A percentile compares a stretch with the other conserved stretches of the same genome.
Conservation (phyloP, 768 basidiomycete species). For the Boletus speciosus region DNA sequence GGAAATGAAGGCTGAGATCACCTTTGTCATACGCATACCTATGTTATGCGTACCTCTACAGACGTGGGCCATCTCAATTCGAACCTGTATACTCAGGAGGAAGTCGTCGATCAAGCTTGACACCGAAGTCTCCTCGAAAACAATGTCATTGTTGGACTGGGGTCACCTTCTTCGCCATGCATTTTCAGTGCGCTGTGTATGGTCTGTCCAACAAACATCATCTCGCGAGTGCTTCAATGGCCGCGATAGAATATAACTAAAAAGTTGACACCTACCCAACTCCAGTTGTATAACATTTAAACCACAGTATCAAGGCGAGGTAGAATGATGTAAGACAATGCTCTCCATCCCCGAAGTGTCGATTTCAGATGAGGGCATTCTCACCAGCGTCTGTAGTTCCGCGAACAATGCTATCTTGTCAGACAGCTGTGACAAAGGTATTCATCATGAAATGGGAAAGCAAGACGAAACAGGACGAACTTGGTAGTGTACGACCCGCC, state of each 20-base stretch:
- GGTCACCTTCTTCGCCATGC: background rate
- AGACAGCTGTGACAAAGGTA: constrained; percentile 31
- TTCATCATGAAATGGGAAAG: background rate
- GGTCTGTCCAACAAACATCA: background rate
- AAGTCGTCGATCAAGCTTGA: background rate
- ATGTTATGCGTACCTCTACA: too few species aligned
- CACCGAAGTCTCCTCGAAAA: background rate
- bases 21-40: background rate
- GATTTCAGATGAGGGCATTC: constrained; percentile 13
- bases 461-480: constrained; percentile 34
- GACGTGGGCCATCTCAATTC: too few species aligned
- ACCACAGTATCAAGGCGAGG: background rate
- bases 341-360: constrained; percentile 9
- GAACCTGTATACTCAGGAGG: background rate
- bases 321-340: background rate
- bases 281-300: background rate
- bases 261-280: background rate
- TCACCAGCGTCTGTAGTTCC: constrained; percentile 30
- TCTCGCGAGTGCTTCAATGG: background rate
- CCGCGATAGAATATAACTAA: background rate
- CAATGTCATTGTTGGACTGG: too few species aligned
- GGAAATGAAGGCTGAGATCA: background rate
- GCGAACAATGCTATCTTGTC: constrained; percentile 45
- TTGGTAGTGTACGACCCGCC: constrained; percentile 67
- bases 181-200: background rate